Percentiles rank a stretch among this genome's conserved stretches.
Conservation (phyloP, 768 basidiomycete genomes). For the Lanmaoa pseudosensibilis region DNA sequence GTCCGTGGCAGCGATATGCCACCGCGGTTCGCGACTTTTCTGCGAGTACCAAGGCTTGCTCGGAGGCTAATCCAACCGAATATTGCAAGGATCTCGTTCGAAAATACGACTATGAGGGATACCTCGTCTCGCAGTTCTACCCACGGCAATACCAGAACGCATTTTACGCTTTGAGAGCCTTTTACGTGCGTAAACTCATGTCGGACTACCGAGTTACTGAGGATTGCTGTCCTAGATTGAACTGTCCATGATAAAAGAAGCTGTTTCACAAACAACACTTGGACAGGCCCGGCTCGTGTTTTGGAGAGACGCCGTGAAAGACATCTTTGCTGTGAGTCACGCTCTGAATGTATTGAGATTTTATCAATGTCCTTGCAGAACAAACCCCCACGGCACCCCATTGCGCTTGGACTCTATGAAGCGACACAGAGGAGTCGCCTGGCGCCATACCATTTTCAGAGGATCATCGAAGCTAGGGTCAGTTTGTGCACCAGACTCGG, state of each 20-base stretch:
- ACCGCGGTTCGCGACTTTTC: slow-evolving; percentile 14
- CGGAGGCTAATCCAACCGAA: slow-evolving; percentile 42
- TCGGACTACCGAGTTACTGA: slow-evolving; percentile 6
- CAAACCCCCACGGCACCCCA: slow-evolving; percentile 76
- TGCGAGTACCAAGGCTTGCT: slow-evolving; percentile 3
- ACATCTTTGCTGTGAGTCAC: slow-evolving; percentile 56
- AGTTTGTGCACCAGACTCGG: slow-evolving; percentile 22
- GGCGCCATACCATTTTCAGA: slow-evolving; percentile 73
- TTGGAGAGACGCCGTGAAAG: slow-evolving; percentile 79
- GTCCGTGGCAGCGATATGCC: slow-evolving; percentile 11
- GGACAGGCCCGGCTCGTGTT: slow-evolving; percentile 88
- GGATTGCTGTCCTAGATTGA: slow-evolving; percentile 54
- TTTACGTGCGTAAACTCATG: slow-evolving; percentile 59
- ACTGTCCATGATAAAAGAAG: slow-evolving; percentile 73
- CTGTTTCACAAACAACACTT: slow-evolving; percentile 67
- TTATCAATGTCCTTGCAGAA: slow-evolving; percentile 45
- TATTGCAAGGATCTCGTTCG: slow-evolving; percentile 75
- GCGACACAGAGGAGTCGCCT: slow-evolving; percentile 50
- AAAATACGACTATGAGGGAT: slow-evolving; percentile 83
- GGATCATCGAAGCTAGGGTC: slow-evolving; percentile 85
- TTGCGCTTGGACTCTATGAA: slow-evolving; percentile 69
- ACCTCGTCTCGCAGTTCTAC: slow-evolving; percentile 67
- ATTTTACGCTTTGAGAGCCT: slow-evolving; percentile 80
- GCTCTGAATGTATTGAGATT: slow-evolving; percentile 14
- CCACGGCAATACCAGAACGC: slow-evolving; percentile 62